Evolutionary conservation across 75 land plant species (phyloP).

Genomic region (Sequoia sempervirens): DNA sequence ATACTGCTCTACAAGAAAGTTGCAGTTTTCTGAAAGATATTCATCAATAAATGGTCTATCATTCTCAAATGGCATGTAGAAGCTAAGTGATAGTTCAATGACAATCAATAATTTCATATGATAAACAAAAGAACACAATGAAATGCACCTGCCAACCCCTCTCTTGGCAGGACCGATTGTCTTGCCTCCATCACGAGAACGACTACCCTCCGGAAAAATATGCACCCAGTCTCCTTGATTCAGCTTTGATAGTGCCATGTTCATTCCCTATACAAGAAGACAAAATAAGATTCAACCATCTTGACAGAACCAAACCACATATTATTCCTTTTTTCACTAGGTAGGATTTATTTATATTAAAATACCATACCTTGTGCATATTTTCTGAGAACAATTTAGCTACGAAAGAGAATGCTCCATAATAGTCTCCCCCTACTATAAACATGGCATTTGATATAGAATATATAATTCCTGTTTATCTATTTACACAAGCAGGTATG

Average conservation of each 20-base stretch:
- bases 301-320: not conserved
- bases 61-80: not conserved
- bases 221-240: constrained; percentile 96
- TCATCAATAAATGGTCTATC: not conserved
- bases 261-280: constrained; percentile 71
- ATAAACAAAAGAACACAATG: not conserved
- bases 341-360: not conserved
- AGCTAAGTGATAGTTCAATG: not conserved
- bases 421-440: not conserved
- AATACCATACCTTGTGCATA: not conserved
- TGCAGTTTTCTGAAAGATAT: too few relatives aligned
- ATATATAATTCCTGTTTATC: not conserved
- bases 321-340: not conserved
- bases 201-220: constrained; percentile 99
- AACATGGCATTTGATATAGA: not conserved
- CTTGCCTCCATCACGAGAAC: constrained; percentile 95
- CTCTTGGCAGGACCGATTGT: constrained; percentile 76
- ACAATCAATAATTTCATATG: not conserved
- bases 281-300: not conserved
- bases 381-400: not conserved
- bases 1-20: not conserved
- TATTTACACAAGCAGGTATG: not conserved
- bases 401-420: not conserved
- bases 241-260: constrained; percentile 82
- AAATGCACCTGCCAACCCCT: constrained; percentile 83